phyloP scores from a whole-genome alignment of 139 green algal species.

The Volvox africanus region DNA sequence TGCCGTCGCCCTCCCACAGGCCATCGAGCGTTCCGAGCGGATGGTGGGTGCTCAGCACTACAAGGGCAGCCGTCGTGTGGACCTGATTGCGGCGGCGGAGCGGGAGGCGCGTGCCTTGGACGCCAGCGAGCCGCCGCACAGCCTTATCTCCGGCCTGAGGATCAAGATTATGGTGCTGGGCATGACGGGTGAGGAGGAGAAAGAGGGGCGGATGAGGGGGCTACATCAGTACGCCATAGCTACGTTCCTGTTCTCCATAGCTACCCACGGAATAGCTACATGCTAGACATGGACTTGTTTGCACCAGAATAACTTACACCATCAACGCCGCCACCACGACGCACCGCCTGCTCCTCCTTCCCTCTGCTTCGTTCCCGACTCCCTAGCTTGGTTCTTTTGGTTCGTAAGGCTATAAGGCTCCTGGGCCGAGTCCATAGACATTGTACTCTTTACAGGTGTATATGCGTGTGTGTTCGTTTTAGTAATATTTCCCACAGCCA shows the following conservation, averaged over 20 bases:
- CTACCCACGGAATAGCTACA: not conserved
- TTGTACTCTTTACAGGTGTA: no score
- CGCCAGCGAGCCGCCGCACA: not conserved
- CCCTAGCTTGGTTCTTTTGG: no score
- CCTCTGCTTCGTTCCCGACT: not conserved
- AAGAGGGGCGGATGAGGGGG: not conserved
- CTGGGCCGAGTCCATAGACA: no score
- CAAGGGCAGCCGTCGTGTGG: constrained; percentile 43
- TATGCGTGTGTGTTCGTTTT: no score
- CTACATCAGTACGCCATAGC: not conserved
- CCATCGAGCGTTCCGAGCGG: constrained; percentile 61
- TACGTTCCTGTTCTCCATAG: not conserved
- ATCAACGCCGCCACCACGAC: no score
- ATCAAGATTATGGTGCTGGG: constrained; percentile 69
- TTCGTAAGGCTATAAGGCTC: no score
- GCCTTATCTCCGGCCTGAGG: constrained; percentile 32
- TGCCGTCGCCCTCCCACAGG: not conserved
- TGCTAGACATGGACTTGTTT: no score
- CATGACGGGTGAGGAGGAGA: constrained; percentile 60
- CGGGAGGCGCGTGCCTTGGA: constrained; percentile 30
- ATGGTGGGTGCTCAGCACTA: constrained; percentile 57
- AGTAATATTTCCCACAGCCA: no score
- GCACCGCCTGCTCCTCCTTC: not conserved
- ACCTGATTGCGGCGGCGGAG: constrained; percentile 52
- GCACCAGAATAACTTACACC: no score